Base-by-base conservation (phyloP, 2,329 filamentous ascomycete species). In the Fusarium tupiense region DNA sequence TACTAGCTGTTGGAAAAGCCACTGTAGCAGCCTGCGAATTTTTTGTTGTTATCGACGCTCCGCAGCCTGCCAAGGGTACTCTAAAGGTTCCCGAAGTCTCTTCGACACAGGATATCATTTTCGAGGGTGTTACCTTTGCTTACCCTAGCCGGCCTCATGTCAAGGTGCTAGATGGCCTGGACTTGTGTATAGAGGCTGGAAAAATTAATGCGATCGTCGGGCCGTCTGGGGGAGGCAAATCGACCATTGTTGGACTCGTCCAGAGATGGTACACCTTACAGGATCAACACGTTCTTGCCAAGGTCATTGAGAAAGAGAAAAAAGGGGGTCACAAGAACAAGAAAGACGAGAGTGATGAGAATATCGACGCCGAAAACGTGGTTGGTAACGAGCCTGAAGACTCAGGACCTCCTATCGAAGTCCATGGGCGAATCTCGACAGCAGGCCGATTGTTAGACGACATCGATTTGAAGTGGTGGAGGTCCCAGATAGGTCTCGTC, bases 201-300 rank as follows among this genome's bases (percentile, higher is more conserved):
- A 92, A 93, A 77, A 88, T 91, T 5, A 94, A 92, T 2, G 93
- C 93, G 5, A 91, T 95, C 24, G 92, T 95, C 26, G 93, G 93
- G 0, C 89, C 91, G 2, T 93, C 91, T 6, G 93, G 93, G 0
- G 91, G 88, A 9, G 93, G 93, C 1, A 95, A 95, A 80, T 93
- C 90, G 58, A 95, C 93, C 0, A 90, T 94, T 33, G 89, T 94
- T 2, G 91, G 91, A 0, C 82, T 95, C 6, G 84, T 94, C 7
- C 90, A 94, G 78, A 85, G 92, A 38, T 94, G 92, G 91, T 94
- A 94, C 78, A 88, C 90, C 5, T 84, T 92, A 2, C 83, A 87
- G 41, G 84, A 87, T 11, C 86, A 90, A 67, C 82, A 87, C 62
- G 75, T 85, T n/a, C 85, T 90, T 35, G 85, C 84, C 20, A 87